Evolutionary conservation across 1,284 basidiomycete genomes (phyloP).

Genomic region (Schizopora paradoxa): DNA sequence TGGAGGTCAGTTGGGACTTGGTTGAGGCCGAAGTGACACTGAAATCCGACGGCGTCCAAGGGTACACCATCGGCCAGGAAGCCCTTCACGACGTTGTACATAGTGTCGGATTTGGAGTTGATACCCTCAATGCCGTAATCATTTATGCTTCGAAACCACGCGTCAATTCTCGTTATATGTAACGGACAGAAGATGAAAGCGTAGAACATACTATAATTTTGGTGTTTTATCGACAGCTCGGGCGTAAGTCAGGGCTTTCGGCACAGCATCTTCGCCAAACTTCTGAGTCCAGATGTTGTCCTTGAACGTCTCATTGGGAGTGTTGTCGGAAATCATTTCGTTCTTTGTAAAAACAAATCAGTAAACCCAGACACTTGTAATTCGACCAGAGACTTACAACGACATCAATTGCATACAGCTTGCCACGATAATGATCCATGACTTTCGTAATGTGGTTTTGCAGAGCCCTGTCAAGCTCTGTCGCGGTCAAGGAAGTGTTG

Average conservation of each 20-base stretch:
- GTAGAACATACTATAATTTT: slow-evolving; percentile 12
- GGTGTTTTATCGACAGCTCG: slow-evolving; percentile 7
- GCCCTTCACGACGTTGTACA: slow-evolving; percentile 11
- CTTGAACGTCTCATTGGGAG: slow-evolving; percentile 17
- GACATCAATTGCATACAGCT: slow-evolving; percentile 14
- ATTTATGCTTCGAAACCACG: slow-evolving; percentile 9
- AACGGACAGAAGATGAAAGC: background rate
- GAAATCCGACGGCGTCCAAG: slow-evolving; percentile 22
- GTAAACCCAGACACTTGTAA: background rate
- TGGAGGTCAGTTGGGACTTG: slow-evolving; percentile 14
- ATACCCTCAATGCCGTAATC: slow-evolving; percentile 17
- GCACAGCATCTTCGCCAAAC: slow-evolving; percentile 15
- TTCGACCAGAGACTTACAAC: slow-evolving; percentile 5
- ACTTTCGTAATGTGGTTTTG: slow-evolving; percentile 17
- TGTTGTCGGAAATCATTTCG: slow-evolving; percentile 18
- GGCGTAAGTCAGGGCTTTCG: slow-evolving; percentile 13
- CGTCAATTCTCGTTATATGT: background rate
- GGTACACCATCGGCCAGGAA: slow-evolving; percentile 27
- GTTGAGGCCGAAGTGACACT: slow-evolving; percentile 25
- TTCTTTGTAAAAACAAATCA: slow-evolving; percentile 1
- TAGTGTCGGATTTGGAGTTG: slow-evolving; percentile 14
- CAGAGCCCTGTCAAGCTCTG: slow-evolving; percentile 12
- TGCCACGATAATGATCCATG: slow-evolving; percentile 15
- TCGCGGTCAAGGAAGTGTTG: slow-evolving; percentile 11
- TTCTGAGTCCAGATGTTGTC: slow-evolving; percentile 17